phyloP scores from a whole-genome alignment of 1,284 basidiomycete genomes.

The Fereydounia khargensis region DNA sequence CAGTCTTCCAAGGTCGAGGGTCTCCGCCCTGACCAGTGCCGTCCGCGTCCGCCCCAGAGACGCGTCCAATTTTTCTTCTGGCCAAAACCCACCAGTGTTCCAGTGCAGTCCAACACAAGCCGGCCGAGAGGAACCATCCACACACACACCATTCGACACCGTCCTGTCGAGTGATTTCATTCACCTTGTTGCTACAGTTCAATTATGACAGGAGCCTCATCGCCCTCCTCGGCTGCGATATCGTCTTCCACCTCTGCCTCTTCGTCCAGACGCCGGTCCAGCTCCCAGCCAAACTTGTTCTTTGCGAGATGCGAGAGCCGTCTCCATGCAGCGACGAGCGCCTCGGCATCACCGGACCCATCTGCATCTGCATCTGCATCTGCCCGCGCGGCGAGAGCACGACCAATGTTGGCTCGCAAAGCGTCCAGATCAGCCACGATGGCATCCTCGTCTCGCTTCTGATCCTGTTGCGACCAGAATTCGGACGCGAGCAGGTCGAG shows the following conservation, averaged over 20 bases:
- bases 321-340: constrained; percentile 17
- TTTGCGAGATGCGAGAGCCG: constrained; percentile 7
- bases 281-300: constrained; percentile 13
- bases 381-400: constrained; percentile 5
- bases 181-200: too few relatives aligned
- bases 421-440: constrained; percentile 9
- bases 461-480: constrained; percentile 18
- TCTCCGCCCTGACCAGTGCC: too few relatives aligned
- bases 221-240: constrained; percentile 20
- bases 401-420: constrained; percentile 15
- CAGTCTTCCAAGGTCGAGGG: too few relatives aligned
- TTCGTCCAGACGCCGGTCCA: constrained; percentile 20
- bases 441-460: constrained; percentile 1
- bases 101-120: too few relatives aligned
- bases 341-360: background rate
- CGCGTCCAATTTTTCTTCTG: too few relatives aligned
- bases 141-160: too few relatives aligned
- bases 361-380: background rate
- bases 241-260: constrained; percentile 26
- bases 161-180: too few relatives aligned
- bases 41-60: too few relatives aligned
- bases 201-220: constrained; percentile 30
- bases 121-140: too few relatives aligned
- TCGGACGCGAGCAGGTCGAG: constrained; percentile 4
- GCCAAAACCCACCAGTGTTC: too few relatives aligned